A percentile compares a stretch with the other conserved stretches of the same genome.
Evolutionary conservation across 2,329 filamentous ascomycete species (phyloP).

Genomic region (Leptoxyphium fumago): DNA sequence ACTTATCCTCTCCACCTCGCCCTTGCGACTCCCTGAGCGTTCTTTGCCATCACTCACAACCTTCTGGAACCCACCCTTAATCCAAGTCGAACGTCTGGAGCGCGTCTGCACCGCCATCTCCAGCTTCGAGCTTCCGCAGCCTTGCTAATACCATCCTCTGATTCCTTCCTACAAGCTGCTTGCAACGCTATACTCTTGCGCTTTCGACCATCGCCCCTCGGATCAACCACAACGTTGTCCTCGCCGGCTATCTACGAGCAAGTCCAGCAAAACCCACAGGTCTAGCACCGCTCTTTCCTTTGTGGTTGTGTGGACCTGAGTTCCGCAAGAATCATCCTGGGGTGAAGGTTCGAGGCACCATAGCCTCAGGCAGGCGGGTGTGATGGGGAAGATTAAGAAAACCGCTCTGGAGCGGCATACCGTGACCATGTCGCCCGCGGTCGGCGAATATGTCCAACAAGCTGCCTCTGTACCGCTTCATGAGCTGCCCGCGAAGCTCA

Average conservation of each 20-base stretch:
- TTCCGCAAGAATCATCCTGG: background rate
- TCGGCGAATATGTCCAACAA: constrained; percentile 63
- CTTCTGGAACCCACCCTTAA: background rate
- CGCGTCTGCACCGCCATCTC: background rate
- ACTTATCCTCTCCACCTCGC: no score
- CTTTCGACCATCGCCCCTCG: no score
- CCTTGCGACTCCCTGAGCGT: no score
- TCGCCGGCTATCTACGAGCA: no score
- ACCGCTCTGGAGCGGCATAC: constrained; percentile 39
- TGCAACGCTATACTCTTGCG: no score
- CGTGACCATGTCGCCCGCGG: constrained; percentile 61
- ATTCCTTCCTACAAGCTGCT: no score
- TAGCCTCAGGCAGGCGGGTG: background rate
- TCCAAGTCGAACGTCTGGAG: background rate
- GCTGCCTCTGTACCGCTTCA: constrained; percentile 56
- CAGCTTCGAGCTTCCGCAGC: background rate
- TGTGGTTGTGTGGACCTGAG: no score
- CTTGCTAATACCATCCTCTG: background rate
- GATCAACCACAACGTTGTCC: no score
- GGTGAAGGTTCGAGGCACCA: background rate
- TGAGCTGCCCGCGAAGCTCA: constrained; percentile 61
- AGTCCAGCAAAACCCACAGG: no score
- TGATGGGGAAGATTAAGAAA: constrained; percentile 42
- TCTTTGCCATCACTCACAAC: no score
- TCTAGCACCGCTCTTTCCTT: no score